Evolutionary conservation across 2,329 filamentous ascomycete species (phyloP), one percentile per base, ranked within the genome.

Genomic region (Mycosphaerella arachidis): DNA sequence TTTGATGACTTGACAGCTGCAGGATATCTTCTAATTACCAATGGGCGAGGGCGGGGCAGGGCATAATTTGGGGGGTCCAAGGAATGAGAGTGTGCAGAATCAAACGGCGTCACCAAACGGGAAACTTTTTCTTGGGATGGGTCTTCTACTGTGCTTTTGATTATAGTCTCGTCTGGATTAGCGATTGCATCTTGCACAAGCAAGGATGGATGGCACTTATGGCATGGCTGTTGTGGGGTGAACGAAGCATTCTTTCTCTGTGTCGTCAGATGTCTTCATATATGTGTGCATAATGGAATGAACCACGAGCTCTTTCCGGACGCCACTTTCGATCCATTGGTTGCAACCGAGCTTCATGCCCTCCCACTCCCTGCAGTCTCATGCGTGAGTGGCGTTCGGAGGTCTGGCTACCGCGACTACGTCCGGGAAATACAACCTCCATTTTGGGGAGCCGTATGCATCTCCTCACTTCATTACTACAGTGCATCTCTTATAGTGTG

Each of bases 111-210:
- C 46, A 50, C 29, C 18, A 50, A 45, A 58, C 56, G 48, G 56
- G 56, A 53, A 53, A 53, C 52, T 33, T 53, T 53, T 48, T 57
- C 46, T 52, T 52, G 56, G 48, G 45, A 50, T 45, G 48, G 53
- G 37, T 55, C 52, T 62, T 58, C 50, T 54, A 54, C 53, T 43
- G 43, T 48, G 53, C 56, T 54, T 60, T 64, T 63, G 62, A 52
- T 60, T 64, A 57, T 61, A 61, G 58, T 61, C 57, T 63, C 60
- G 54, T 56, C 63, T 63, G 63, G 60, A 63, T 63, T 63, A 65
- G 63, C 60, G 60, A 60, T 63, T 63, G 63, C 62, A 66, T 66
- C 53, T 62, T 66, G 64, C 62, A 58, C 50, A 30, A 31, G 50
- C 50, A 52, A 52, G 50, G 50, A 46, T 48, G 56, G 56, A 58